Evolutionary conservation across 2,329 filamentous ascomycete species (phyloP).

Genomic region (Alternaria solani): DNA sequence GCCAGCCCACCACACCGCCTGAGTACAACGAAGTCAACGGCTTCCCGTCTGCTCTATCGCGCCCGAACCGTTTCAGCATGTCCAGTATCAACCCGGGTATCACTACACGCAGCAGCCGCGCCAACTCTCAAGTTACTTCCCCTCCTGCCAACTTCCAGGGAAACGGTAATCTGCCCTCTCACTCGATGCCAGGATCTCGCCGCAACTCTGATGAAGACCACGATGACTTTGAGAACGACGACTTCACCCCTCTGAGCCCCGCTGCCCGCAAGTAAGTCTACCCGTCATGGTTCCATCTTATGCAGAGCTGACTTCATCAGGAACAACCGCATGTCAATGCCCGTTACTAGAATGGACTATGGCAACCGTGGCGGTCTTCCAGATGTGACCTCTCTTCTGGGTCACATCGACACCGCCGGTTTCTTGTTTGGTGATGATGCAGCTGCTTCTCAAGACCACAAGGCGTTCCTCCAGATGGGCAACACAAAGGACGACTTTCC

Average conservation of each 20-base stretch:
- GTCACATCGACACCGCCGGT: slow-evolving; percentile 83
- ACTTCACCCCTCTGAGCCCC: slow-evolving; percentile 48
- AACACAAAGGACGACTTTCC: slow-evolving; percentile 86
- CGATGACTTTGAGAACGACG: slow-evolving; percentile 84
- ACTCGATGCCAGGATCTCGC: slow-evolving; percentile 84
- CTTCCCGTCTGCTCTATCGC: slow-evolving; percentile 81
- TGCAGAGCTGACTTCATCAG: slow-evolving; percentile 55
- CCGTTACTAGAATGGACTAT: slow-evolving; percentile 75
- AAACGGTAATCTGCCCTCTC: slow-evolving; percentile 74
- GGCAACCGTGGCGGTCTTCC: slow-evolving; percentile 64
- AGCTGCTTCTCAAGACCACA: slow-evolving; percentile 69
- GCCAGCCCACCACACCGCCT: slow-evolving; percentile 94
- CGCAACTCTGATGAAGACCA: slow-evolving; percentile 89
- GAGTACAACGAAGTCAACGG: slow-evolving; percentile 84
- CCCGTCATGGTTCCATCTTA: slow-evolving; percentile 6
- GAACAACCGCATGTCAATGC: slow-evolving; percentile 92
- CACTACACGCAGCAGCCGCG: slow-evolving; percentile 72
- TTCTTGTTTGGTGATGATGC: slow-evolving; percentile 80
- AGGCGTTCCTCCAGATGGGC: slow-evolving; percentile 74
- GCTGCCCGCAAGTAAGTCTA: slow-evolving; percentile 48
- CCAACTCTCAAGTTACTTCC: slow-evolving; percentile 81
- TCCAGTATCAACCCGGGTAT: slow-evolving; percentile 76
- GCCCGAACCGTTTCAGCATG: slow-evolving; percentile 87
- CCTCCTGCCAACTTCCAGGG: slow-evolving; percentile 65
- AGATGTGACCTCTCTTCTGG: slow-evolving; percentile 64